phyloP scores from a whole-genome alignment of 164 flowering plant species.

The Hamamelis virginiana region DNA sequence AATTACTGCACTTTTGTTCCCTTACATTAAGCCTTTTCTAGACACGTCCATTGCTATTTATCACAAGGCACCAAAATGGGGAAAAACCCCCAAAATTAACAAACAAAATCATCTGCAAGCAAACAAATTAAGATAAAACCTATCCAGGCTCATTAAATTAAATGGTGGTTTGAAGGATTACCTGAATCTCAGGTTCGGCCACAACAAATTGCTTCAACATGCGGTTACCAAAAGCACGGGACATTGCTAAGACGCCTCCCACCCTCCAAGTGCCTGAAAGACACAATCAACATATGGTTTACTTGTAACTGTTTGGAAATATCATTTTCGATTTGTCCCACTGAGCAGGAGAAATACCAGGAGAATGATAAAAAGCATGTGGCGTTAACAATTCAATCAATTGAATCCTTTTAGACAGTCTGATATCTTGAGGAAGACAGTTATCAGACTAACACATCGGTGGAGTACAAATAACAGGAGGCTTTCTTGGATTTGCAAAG shows the following conservation, averaged over 20 bases:
- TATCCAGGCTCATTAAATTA: background rate
- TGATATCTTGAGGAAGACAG: too few species aligned
- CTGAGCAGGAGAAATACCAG: background rate
- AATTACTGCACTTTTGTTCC: background rate
- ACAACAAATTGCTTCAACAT: constrained; percentile 94
- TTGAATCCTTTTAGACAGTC: too few species aligned
- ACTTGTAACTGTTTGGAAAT: background rate
- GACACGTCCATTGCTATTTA: background rate
- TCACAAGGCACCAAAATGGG: background rate
- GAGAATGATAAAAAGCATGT: background rate
- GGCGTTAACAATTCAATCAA: background rate
- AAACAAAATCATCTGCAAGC: background rate
- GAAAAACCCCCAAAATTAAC: background rate
- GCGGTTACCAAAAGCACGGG: constrained; percentile 99
- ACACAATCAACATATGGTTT: background rate
- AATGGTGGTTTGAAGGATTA: constrained; percentile 16
- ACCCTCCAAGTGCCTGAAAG: constrained; percentile 96
- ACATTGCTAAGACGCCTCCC: constrained; percentile 98
- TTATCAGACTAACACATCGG: background rate
- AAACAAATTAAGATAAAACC: background rate
- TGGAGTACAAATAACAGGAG: background rate
- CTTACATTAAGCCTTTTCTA: background rate
- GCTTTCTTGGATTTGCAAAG: background rate
- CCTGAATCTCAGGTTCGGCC: constrained; percentile 99
- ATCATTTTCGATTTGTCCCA: background rate